Evolutionary conservation across 2,329 filamentous ascomycete species (phyloP), one percentile per base, ranked within the genome.

Genomic region (Sporothrix pallida): DNA sequence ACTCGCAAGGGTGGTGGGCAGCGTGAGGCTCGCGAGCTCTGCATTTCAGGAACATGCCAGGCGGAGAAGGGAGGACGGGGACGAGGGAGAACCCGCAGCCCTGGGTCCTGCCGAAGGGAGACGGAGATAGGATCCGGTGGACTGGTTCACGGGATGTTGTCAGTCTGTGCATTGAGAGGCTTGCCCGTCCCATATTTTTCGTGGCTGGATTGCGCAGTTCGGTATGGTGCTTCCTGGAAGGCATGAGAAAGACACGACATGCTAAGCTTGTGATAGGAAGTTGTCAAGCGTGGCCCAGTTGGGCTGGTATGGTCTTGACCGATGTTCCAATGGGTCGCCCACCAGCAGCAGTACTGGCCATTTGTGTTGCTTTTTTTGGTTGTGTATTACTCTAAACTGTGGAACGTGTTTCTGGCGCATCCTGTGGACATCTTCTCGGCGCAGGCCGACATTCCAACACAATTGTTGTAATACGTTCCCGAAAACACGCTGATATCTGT

Each of bases 81-180:
- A 4, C 10, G 60, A 65, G 60, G 60, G 60, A 65, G n/a, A 46
- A 46, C 10, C 60, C 37, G n/a, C 44, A 13, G 37, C 37, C 60
- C 17, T 65, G 60, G 63, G 44, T 50, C 60, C 17, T 63, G 60
- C 60, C 63, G 63, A 67, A 31, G 13, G 31, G 6, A 67, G 63
- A n/a, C 44, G 63, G 63, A 60, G 69, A 12, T 37, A 46, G 23
- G 26, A 15, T 71, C n/a, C 70, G 70, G 70, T 63, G 44, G 69
- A 48, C 54, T 62, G 70, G 70, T 71, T 63, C 70, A 31, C 15
- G 42, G 42, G 23, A 48, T 58, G 56, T 42, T 44, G 23, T 23
- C 42, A 31, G 60, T 23, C 69, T 48, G 17, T 71, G 69, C 44
- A 67, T 50, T 17, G 44, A 26, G 13, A 67, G 63, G 63, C 20